Evolutionary conservation across 2,329 filamentous ascomycete genomes (phyloP).

Genomic region (Ophioceras dolichostomum): DNA sequence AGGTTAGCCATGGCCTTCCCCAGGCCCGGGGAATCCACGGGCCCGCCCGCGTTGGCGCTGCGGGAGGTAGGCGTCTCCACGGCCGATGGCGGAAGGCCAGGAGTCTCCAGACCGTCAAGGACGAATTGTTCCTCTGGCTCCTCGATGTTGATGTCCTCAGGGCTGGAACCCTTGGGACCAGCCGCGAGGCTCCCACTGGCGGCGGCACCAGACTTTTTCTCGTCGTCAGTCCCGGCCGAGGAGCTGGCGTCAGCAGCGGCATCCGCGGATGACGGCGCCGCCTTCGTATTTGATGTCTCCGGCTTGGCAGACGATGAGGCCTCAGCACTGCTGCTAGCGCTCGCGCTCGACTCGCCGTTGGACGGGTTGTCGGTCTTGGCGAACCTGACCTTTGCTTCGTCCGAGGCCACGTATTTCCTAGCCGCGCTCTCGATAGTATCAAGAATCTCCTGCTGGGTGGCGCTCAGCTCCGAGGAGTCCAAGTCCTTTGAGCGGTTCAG

Average conservation of each 20-base stretch:
- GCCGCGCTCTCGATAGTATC: constrained; percentile 38
- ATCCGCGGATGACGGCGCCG: neutral
- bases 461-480: constrained; percentile 7
- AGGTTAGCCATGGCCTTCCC: constrained; percentile 11
- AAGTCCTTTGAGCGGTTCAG: constrained; percentile 20
- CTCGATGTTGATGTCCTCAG: constrained; percentile 39
- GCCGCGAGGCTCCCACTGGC: neutral
- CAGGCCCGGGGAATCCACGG: constrained; percentile 2
- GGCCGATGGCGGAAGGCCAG: neutral
- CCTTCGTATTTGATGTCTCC: neutral
- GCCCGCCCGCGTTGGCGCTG: neutral
- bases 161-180: constrained; percentile 14
- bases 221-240: constrained; percentile 8
- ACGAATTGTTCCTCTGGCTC: constrained; percentile 24
- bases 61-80: neutral
- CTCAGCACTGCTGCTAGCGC: neutral
- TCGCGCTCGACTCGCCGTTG: constrained; percentile 5
- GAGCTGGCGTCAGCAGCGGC: neutral
- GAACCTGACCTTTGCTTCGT: constrained; percentile 13
- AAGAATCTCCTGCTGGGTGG: constrained; percentile 31
- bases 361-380: constrained; percentile 2
- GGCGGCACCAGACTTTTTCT: constrained; percentile 2
- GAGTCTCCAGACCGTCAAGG: constrained; percentile 10
- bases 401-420: constrained; percentile 32
- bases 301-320: neutral